Evolutionary conservation across 768 basidiomycete species (phyloP).

Genomic region (Tulasnella sp.): DNA sequence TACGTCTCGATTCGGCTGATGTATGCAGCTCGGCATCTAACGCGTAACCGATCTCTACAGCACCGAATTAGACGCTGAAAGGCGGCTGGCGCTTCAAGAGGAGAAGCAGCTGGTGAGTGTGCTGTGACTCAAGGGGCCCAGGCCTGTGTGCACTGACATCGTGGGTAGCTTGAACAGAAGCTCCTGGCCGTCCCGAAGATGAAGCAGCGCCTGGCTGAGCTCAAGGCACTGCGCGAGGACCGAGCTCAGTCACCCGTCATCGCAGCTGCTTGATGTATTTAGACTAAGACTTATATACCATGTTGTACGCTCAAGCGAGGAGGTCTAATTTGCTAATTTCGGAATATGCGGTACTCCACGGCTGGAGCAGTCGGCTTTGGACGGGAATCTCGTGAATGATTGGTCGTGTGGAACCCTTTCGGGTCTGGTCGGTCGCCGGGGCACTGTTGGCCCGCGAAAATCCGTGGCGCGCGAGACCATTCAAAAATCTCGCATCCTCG

Average conservation of each 20-base stretch:
- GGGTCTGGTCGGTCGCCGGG: background rate
- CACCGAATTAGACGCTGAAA: slow-evolving; percentile 81
- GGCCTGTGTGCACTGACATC: background rate
- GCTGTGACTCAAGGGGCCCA: background rate
- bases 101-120: slow-evolving; percentile 60
- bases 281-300: background rate
- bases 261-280: background rate
- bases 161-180: slow-evolving; percentile 51
- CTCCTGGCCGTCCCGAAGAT: slow-evolving; percentile 86
- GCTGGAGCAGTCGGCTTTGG: background rate
- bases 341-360: background rate
- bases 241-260: slow-evolving; percentile 13
- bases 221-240: slow-evolving; percentile 33
- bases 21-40: background rate
- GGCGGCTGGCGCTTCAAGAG: slow-evolving; percentile 79
- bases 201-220: slow-evolving; percentile 58
- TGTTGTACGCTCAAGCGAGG: background rate
- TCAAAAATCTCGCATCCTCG: slow-evolving; percentile 6
- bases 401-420: background rate
- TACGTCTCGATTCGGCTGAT: slow-evolving; percentile 30
- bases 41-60: slow-evolving; percentile 29
- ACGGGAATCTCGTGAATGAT: background rate
- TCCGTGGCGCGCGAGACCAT: background rate
- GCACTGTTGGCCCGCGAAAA: background rate
- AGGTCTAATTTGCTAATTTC: background rate